A percentile compares a stretch with the other conserved stretches of the same genome.
Evolutionary conservation across 805 yeast genomes (phyloP).

Genomic region (Metschnikowia dekortorum): DNA sequence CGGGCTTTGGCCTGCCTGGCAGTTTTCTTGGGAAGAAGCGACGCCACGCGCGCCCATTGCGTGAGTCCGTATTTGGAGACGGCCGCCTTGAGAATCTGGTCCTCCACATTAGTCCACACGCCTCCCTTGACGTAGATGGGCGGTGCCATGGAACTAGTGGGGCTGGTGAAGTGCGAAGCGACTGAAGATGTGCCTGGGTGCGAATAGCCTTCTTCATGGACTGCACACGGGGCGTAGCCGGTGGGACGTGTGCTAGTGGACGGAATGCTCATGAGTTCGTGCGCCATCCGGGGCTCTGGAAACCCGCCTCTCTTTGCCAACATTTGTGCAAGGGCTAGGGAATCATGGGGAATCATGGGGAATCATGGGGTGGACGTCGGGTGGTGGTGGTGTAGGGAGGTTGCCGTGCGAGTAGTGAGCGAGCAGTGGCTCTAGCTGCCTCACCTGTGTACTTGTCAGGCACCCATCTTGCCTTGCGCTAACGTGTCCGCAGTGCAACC

Average conservation of each 20-base stretch:
- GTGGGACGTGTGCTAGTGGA: no score
- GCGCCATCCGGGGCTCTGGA: no score
- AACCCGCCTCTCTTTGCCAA: no score
- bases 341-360: no score
- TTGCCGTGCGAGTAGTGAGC: no score
- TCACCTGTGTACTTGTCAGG: no score
- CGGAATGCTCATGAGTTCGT: no score
- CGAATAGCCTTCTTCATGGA: not conserved
- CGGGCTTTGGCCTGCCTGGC: conserved; percentile 91
- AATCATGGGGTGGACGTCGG: no score
- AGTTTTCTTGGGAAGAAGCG: conserved; percentile 76
- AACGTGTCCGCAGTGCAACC: not conserved
- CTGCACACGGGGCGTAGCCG: not conserved
- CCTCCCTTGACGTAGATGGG: conserved; percentile 79
- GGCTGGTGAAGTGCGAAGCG: not conserved
- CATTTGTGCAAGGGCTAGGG: no score
- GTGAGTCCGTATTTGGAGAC: conserved; percentile 89
- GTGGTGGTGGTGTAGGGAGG: no score
- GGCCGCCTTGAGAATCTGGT: conserved; percentile 85
- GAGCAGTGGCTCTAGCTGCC: no score
- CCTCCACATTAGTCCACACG: conserved; percentile 81
- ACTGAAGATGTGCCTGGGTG: not conserved
- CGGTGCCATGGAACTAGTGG: conserved; percentile 31
- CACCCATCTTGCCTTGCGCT: not conserved
- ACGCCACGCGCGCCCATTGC: conserved; percentile 92